A percentile compares a stretch with the other conserved stretches of the same genome.
phyloP scores from a whole-genome alignment of 192 early-diverging fungal species.

The Pilaira anomala region DNA sequence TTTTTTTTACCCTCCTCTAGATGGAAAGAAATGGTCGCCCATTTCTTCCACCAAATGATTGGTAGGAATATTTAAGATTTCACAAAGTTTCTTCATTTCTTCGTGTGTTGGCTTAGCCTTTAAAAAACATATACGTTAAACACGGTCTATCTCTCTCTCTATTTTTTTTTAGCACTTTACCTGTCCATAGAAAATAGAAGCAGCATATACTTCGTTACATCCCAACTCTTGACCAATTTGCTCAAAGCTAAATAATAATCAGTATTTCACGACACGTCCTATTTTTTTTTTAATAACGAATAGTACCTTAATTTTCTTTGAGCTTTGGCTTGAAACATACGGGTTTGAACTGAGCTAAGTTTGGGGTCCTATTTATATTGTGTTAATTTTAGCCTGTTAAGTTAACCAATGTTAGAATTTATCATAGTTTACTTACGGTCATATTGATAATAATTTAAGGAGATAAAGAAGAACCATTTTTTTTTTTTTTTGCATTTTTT shows the following conservation, averaged over 20 bases:
- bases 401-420: too few relatives aligned
- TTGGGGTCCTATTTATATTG: conserved; percentile 24
- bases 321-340: conserved; percentile 33
- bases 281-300: background rate
- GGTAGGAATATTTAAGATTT: conserved; percentile 32
- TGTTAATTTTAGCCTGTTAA: too few relatives aligned
- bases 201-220: conserved; percentile 64
- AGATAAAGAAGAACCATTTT: too few relatives aligned
- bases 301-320: conserved; percentile 32
- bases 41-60: conserved; percentile 31
- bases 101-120: conserved; percentile 41
- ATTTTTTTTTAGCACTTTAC: conserved; percentile 27
- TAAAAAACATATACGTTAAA: background rate
- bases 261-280: background rate
- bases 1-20: conserved; percentile 38
- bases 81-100: conserved; percentile 33
- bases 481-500: too few relatives aligned
- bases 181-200: conserved; percentile 67
- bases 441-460: too few relatives aligned
- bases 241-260: conserved; percentile 44
- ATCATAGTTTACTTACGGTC: too few relatives aligned
- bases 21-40: conserved; percentile 36
- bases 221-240: conserved; percentile 51
- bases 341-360: conserved; percentile 20
- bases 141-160: background rate